A percentile compares a stretch with the other conserved stretches of the same genome.
Conservation (phyloP, 2,329 filamentous ascomycete species). For the Periconia sp. region DNA sequence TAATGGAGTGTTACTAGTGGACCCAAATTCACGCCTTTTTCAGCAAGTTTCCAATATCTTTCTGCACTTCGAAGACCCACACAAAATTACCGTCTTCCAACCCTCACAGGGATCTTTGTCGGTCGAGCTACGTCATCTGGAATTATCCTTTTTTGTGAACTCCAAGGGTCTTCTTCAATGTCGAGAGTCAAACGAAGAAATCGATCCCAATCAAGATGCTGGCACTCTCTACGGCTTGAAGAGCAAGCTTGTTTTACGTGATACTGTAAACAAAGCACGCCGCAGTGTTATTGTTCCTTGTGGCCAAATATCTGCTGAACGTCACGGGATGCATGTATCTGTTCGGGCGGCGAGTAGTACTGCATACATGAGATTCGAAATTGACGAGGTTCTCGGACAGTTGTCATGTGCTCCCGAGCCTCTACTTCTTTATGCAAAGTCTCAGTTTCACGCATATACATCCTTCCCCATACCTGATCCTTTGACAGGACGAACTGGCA, state of each 20-base stretch:
- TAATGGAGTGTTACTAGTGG: too few relatives aligned
- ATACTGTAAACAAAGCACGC: conserved; percentile 41
- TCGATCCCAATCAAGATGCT: conserved; percentile 58
- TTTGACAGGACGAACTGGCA: conserved; percentile 61
- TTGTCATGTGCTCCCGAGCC: conserved; percentile 62
- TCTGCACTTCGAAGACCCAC: conserved; percentile 50
- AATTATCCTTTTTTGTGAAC: conserved; percentile 59
- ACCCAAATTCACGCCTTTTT: too few relatives aligned
- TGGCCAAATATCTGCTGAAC: conserved; percentile 27
- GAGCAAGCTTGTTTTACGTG: conserved; percentile 60
- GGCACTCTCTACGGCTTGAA: conserved; percentile 63
- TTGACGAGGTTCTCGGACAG: conserved; percentile 58
- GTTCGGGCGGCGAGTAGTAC: conserved; percentile 43
- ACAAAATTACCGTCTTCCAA: conserved; percentile 52
- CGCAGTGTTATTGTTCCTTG: conserved; percentile 59
- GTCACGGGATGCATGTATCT: conserved; percentile 9
- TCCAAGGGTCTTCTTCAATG: conserved; percentile 47
- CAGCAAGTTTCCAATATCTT: conserved; percentile 56
- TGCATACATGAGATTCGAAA: conserved; percentile 53
- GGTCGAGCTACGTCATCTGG: conserved; percentile 56
- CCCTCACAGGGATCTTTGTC: conserved; percentile 36
- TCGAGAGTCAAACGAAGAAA: conserved; percentile 51
- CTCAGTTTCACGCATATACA: conserved; percentile 62
- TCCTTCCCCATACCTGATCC: conserved; percentile 60
- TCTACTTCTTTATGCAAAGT: conserved; percentile 57